Evolutionary conservation across 345 rosid species (phyloP).

Genomic region (Passiflora organensis): DNA sequence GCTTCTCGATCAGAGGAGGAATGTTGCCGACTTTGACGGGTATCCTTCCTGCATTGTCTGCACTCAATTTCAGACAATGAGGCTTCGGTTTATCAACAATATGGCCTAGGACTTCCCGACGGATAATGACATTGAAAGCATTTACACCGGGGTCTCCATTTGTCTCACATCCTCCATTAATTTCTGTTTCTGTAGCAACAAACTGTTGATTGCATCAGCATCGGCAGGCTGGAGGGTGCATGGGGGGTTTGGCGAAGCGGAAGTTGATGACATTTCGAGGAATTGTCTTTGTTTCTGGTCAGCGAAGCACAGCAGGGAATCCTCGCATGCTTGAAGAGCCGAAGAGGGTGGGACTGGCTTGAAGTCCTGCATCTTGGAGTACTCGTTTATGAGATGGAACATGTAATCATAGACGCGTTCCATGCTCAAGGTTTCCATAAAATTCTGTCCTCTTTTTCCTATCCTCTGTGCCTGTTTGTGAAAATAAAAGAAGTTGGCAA

Average conservation of each 20-base stretch:
- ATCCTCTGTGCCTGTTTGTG: conserved; percentile 57
- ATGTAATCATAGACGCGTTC: conserved; percentile 75
- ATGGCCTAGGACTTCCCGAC: no score
- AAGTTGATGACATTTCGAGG: conserved; percentile 42
- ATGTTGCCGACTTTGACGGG: no score
- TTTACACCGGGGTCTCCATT: conserved; percentile 36
- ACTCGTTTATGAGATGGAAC: conserved; percentile 71
- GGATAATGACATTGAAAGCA: no score
- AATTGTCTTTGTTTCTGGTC: conserved; percentile 46
- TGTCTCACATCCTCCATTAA: conserved; percentile 37
- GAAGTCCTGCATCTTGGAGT: conserved; percentile 71
- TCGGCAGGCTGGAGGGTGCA: conserved; percentile 47
- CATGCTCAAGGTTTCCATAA: conserved; percentile 69
- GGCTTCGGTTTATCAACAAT: no score
- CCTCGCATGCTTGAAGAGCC: conserved; percentile 58
- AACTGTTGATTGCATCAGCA: conserved; percentile 24
- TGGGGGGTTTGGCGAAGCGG: conserved; percentile 36
- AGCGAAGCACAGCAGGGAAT: conserved; percentile 75
- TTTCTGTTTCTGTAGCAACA: conserved; percentile 40
- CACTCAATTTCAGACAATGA: no score
- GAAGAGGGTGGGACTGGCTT: conserved; percentile 65
- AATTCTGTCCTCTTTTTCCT: conserved; percentile 67
- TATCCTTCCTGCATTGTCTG: no score
- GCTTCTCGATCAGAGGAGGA: no score
- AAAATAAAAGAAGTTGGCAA: background rate